A percentile compares a stretch with the other conserved stretches of the same genome.
Evolutionary conservation across 2,329 filamentous ascomycete species (phyloP).

Genomic region (Colletotrichum lupini): DNA sequence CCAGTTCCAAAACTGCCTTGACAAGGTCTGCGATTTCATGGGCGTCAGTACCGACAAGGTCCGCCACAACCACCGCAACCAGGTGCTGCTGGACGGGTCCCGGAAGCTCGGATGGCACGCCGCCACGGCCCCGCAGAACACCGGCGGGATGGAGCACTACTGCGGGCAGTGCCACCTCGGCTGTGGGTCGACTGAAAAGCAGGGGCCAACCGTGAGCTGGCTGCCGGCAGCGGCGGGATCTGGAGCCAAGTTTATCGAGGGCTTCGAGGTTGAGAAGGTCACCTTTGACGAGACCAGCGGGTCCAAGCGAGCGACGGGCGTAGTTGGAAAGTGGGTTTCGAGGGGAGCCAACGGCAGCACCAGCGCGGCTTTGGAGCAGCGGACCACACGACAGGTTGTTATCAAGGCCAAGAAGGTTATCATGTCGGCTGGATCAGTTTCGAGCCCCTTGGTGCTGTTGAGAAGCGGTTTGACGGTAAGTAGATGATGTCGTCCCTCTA

Average conservation of each 20-base stretch:
- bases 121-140: slow-evolving; percentile 81
- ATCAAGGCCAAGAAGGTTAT: slow-evolving; percentile 86
- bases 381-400: slow-evolving; percentile 69
- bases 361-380: slow-evolving; percentile 58
- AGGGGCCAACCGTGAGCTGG: slow-evolving; percentile 81
- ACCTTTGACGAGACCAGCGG: slow-evolving; percentile 68
- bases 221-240: slow-evolving; percentile 82
- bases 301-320: slow-evolving; percentile 72
- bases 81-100: slow-evolving; percentile 78
- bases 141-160: slow-evolving; percentile 76
- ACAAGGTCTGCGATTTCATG: slow-evolving; percentile 83
- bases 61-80: slow-evolving; percentile 79
- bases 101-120: slow-evolving; percentile 78
- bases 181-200: slow-evolving; percentile 77
- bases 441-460: slow-evolving; percentile 80
- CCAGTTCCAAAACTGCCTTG: slow-evolving; percentile 82
- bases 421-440: slow-evolving; percentile 79
- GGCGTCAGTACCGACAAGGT: slow-evolving; percentile 75
- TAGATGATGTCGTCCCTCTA: background rate
- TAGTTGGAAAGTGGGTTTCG: slow-evolving; percentile 80
- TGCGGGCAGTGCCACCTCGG: slow-evolving; percentile 75
- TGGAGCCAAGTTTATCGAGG: slow-evolving; percentile 86
- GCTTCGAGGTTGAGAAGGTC: slow-evolving; percentile 77
- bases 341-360: slow-evolving; percentile 72
- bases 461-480: slow-evolving; percentile 79